Base-by-base conservation (phyloP, 108 stramenopile genomes). In the Discostella stelligeroides region DNA sequence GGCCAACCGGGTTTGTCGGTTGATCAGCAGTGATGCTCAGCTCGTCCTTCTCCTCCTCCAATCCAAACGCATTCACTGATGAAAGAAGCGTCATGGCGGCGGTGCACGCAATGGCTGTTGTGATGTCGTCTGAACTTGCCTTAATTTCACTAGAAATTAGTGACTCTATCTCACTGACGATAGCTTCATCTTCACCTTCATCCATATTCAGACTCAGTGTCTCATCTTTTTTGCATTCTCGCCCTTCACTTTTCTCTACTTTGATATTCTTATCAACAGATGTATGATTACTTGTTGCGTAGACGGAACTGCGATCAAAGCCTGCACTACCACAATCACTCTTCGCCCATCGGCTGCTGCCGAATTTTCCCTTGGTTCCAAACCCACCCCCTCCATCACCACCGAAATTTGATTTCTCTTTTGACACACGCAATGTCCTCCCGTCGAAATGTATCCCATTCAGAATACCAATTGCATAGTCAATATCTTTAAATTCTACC, bases 51-150 rank as follows among this genome's bases (percentile, higher is more conserved):
- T 57, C 39, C 2, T 39, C 59, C 4, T 42, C 56, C 23, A 71
- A 27, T 20, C 70, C 70, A 63, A 77, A 60, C 7, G 65, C 64
- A 38, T 72, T 57, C 2, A 81, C 21, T 13, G 76, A 81, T 7
- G 80, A 77, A 15, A 81, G 34, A 41, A 81, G 39, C 17, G 80
- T 43, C 55, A 81, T 54, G 60, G 80, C 75, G 27, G 80, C 74
- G 49, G 80, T 76, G 41, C 70, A 76, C 12, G 80, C 80, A 38
- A 81, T 81, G 8, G 80, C 62, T 12, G 80, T 63, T 55, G 57
- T 34, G 37, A 63, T 65, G 53, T 69, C 71, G 54, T 72, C 78
- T 3, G 71, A 43, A 39, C 71, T 63, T 12, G 72, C 47, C 9
- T 27, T 11, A 41, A 69, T 63, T 64, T 66, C 66, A 3, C 41